These are phyloP conservation scores for Pseudogymnoascus sp. DNA, from an alignment of 2,329 filamentous ascomycete genomes.

Conservation along the genomic window DNA sequence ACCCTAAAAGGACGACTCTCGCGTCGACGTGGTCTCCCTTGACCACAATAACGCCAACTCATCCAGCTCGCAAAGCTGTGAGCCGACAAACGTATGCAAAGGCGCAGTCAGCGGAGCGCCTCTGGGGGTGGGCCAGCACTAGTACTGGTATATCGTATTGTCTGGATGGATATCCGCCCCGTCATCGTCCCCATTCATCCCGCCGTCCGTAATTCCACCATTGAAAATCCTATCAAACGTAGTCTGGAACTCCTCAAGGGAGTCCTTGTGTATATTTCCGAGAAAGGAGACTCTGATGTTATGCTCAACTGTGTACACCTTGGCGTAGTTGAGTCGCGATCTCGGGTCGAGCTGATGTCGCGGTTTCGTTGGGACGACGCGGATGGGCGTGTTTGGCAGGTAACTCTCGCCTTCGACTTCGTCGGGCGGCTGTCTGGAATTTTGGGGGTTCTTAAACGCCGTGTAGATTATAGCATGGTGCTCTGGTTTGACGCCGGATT, in stretches of 20 bases:
- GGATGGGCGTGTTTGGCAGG: conserved; percentile 12
- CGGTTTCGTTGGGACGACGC: neutral
- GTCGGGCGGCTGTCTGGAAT: neutral
- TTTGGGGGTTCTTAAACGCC: neutral
- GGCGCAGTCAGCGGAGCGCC: neutral
- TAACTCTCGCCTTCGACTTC: neutral
- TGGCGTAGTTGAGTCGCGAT: conserved; percentile 24
- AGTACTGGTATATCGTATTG: neutral
- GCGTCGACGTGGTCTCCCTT: neutral
- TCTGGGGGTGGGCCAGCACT: neutral
- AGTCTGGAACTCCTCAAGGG: neutral
- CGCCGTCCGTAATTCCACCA: too few relatives aligned
- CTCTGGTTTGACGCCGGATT: conserved; percentile 19
- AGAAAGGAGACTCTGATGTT: conserved; percentile 23
- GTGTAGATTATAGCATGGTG: conserved; percentile 20
- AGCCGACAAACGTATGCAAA: neutral
- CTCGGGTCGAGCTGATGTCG: conserved; percentile 13
- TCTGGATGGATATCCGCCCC: neutral
- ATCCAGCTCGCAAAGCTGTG: neutral
- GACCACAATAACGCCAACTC: neutral
- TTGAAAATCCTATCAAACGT: neutral
- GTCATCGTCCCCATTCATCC: neutral
- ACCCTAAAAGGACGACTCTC: neutral
- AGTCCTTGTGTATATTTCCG: conserved; percentile 17
- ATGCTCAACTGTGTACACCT: conserved; percentile 26